A percentile compares a stretch with the other conserved stretches of the same genome.
Evolutionary conservation across 2,329 filamentous ascomycete species (phyloP).

Genomic region (Paecilomyces dactylethromorphus): DNA sequence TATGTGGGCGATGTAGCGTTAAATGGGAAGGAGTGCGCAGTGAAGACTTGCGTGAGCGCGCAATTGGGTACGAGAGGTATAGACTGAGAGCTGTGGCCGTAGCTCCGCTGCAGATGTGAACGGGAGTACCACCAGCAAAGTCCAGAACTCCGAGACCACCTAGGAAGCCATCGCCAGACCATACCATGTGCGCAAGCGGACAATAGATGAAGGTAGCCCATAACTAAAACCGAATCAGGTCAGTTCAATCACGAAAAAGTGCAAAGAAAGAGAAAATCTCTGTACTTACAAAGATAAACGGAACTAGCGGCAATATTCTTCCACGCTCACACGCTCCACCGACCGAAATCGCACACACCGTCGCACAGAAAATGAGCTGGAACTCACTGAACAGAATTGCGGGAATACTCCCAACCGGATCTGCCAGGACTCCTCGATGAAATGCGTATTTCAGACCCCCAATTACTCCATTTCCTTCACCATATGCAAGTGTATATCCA

Average conservation of each 20-base stretch:
- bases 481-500: constrained; percentile 45
- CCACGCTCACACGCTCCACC: constrained; percentile 45
- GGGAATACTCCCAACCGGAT: constrained; percentile 45
- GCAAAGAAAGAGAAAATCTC: background rate
- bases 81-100: constrained; percentile 39
- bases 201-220: constrained; percentile 46
- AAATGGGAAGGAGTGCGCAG: constrained; percentile 42
- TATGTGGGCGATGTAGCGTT: constrained; percentile 42
- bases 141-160: constrained; percentile 40
- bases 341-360: constrained; percentile 46
- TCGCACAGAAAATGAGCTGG: constrained; percentile 45
- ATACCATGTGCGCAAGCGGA: constrained; percentile 45
- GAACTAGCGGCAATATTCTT: constrained; percentile 39
- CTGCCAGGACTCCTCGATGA: constrained; percentile 39
- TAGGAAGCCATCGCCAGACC: constrained; percentile 39
- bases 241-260: background rate
- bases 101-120: constrained; percentile 39
- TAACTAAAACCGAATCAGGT: constrained; percentile 22
- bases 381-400: constrained; percentile 48
- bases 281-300: constrained; percentile 38
- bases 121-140: constrained; percentile 41
- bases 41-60: constrained; percentile 39
- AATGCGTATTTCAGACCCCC: constrained; percentile 42
- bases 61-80: constrained; percentile 46
- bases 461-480: constrained; percentile 40